Evolutionary conservation across 2,329 filamentous ascomycete genomes (phyloP).

Genomic region (Trichoderma arundinaceum): DNA sequence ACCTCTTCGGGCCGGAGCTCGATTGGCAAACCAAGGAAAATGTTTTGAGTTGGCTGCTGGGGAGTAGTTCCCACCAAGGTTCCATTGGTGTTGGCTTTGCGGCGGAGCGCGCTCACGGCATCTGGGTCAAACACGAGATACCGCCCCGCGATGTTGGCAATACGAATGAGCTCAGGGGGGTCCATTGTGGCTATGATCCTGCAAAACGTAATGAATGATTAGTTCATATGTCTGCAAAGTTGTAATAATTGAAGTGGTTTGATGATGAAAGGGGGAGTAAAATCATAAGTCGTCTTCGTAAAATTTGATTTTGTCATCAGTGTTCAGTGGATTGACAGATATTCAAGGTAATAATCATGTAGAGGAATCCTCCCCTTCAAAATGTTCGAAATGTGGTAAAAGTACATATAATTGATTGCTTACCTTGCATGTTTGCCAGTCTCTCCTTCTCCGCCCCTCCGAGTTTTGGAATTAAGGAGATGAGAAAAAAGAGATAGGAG

Average conservation of each 20-base stretch:
- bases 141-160: slow-evolving; percentile 78
- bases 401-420: slow-evolving; percentile 24
- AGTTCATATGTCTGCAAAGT: slow-evolving; percentile 1
- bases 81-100: slow-evolving; percentile 82
- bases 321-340: slow-evolving; percentile 68
- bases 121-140: slow-evolving; percentile 91
- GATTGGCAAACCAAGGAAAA: slow-evolving; percentile 86
- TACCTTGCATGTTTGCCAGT: slow-evolving; percentile 29
- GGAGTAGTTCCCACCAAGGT: slow-evolving; percentile 87
- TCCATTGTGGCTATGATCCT: slow-evolving; percentile 37
- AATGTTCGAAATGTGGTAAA: background rate
- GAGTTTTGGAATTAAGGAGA: background rate
- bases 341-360: slow-evolving; percentile 58
- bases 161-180: slow-evolving; percentile 64
- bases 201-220: background rate
- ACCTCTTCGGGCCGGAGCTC: slow-evolving; percentile 93
- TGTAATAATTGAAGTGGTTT: background rate
- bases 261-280: background rate
- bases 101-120: slow-evolving; percentile 76
- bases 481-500: slow-evolving; percentile 31
- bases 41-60: slow-evolving; percentile 91
- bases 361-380: background rate
- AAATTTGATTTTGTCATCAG: slow-evolving; percentile 51
- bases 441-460: slow-evolving; percentile 4
- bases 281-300: slow-evolving; percentile 55